A percentile compares a stretch with the other conserved stretches of the same genome.
These are phyloP conservation scores for Stenogyne calaminthoides DNA, from an alignment of 305 asterid species.

Conservation along the genomic window DNA sequence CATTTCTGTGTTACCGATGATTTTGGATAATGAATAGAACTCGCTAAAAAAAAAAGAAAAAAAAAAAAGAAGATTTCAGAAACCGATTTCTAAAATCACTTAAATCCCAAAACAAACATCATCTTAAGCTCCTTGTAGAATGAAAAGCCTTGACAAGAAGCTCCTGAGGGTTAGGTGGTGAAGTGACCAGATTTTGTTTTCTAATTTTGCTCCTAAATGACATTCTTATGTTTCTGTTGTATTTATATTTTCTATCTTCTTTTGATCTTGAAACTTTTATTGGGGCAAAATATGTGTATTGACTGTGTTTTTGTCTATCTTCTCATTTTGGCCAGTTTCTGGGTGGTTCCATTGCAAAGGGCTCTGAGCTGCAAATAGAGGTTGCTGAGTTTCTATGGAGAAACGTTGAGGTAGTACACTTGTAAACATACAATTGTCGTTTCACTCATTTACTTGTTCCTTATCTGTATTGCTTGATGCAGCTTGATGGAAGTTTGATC, in stretches of 20 bases:
- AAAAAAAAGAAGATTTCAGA: too few species aligned
- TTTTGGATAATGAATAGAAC: too few species aligned
- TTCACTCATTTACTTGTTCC: slow-evolving; percentile 29
- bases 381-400: slow-evolving; percentile 93
- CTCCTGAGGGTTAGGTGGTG: slow-evolving; percentile 24
- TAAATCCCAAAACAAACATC: too few species aligned
- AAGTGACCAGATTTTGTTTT: slow-evolving; percentile 25
- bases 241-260: neutral
- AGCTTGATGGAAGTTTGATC: slow-evolving; percentile 93
- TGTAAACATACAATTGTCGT: slow-evolving; percentile 16
- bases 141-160: slow-evolving; percentile 20
- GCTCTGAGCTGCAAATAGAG: slow-evolving; percentile 94
- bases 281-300: slow-evolving; percentile 4
- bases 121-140: slow-evolving; percentile 19
- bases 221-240: neutral
- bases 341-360: slow-evolving; percentile 85
- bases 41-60: too few species aligned
- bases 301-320: slow-evolving; percentile 32
- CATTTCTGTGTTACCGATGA: too few species aligned
- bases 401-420: slow-evolving; percentile 76
- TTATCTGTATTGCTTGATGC: slow-evolving; percentile 42
- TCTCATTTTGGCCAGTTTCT: slow-evolving; percentile 57
- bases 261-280: slow-evolving; percentile 6
- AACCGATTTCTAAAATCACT: too few species aligned
- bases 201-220: slow-evolving; percentile 11